Percentiles rank a stretch among this genome's conserved stretches.
Conservation (phyloP, 805 yeast genomes). For the Cyberlindnera maritima region DNA sequence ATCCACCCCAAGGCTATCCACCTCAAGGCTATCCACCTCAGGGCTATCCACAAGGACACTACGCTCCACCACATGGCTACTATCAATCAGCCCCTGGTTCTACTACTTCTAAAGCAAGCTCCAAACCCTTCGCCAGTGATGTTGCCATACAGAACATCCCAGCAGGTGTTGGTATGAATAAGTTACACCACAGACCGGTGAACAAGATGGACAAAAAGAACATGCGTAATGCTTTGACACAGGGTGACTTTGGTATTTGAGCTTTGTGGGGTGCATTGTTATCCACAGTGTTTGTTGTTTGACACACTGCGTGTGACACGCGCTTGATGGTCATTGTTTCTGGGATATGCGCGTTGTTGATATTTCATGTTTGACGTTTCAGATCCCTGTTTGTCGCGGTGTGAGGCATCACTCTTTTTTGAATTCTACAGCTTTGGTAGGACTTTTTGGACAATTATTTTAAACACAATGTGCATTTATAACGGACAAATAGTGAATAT, state of each 20-base stretch:
- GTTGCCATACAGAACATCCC: conserved; percentile 48
- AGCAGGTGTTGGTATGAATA: conserved; percentile 40
- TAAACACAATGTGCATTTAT: background rate
- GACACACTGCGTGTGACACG: background rate
- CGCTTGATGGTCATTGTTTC: background rate
- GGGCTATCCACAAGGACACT: conserved; percentile 15
- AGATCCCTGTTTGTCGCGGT: background rate
- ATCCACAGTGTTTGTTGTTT: background rate
- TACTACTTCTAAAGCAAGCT: conserved; percentile 7
- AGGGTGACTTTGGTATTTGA: conserved; percentile 67
- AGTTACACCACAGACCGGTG: conserved; percentile 40
- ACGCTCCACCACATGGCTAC: conserved; percentile 18
- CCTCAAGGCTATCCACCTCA: conserved; percentile 19
- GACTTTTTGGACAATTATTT: background rate
- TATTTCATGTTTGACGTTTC: background rate
- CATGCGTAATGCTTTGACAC: conserved; percentile 61
- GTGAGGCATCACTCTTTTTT: background rate
- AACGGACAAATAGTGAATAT: no score
- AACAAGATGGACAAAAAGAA: conserved; percentile 47
- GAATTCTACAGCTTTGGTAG: background rate
- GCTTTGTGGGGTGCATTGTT: no score
- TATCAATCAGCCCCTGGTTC: conserved; percentile 16
- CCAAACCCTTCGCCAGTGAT: conserved; percentile 33
- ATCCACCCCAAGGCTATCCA: conserved; percentile 27
- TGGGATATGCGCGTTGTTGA: background rate